phyloP scores from a whole-genome alignment of 805 yeast species.

The Monosporozyma solicola region DNA sequence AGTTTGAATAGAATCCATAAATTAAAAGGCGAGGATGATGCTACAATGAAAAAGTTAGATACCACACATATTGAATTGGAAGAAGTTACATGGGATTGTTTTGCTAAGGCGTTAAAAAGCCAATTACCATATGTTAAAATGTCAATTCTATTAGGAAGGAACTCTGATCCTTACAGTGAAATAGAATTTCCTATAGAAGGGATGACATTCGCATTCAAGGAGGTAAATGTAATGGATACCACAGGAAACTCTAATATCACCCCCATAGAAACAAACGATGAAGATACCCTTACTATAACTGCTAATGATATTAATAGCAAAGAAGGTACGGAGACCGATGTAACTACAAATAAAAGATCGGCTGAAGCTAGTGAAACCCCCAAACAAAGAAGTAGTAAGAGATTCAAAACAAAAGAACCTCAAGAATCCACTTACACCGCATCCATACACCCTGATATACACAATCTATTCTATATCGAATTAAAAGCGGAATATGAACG shows the following conservation, averaged over 20 bases:
- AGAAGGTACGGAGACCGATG: slow-evolving; percentile 6
- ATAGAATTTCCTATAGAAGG: slow-evolving; percentile 42
- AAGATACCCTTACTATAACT: slow-evolving; percentile 12
- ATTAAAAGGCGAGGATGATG: slow-evolving; percentile 30
- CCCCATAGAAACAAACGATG: slow-evolving; percentile 1
- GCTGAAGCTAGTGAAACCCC: slow-evolving; percentile 7
- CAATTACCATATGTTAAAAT: slow-evolving; percentile 34
- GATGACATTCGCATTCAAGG: slow-evolving; percentile 29
- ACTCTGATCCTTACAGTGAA: slow-evolving; percentile 44
- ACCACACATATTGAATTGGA: slow-evolving; percentile 15
- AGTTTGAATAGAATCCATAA: slow-evolving; percentile 26
- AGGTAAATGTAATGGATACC: slow-evolving; percentile 3
- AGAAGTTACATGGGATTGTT: slow-evolving; percentile 24
- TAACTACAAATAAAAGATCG: slow-evolving; percentile 16
- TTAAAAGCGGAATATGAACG: slow-evolving; percentile 3
- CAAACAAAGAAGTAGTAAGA: slow-evolving; percentile 33
- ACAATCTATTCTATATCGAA: slow-evolving; percentile 14
- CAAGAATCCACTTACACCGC: neutral
- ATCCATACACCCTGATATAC: slow-evolving; percentile 5
- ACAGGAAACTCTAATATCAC: slow-evolving; percentile 5
- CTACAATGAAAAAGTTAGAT: slow-evolving; percentile 31
- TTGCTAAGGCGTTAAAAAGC: slow-evolving; percentile 19
- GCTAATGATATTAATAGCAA: slow-evolving; percentile 9
- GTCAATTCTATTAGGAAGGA: slow-evolving; percentile 25
- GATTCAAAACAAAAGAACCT: slow-evolving; percentile 21